Base-by-base conservation (phyloP, 345 rosid genomes). In the Stellera chamaejasme region DNA sequence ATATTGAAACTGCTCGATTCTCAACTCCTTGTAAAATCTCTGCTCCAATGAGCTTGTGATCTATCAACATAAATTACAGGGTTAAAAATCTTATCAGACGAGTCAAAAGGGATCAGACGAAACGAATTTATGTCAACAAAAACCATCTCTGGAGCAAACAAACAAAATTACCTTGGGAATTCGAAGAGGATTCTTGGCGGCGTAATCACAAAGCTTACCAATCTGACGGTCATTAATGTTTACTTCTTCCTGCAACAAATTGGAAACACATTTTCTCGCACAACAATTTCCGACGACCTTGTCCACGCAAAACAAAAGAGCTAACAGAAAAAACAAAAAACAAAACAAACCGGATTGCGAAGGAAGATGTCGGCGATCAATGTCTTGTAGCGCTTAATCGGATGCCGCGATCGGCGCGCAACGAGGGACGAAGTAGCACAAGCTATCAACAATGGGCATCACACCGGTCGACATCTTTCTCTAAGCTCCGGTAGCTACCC, bases 11-110 rank as follows among this genome's bases (percentile, higher is more conserved):
- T 80, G 85, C 69, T 84, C 86, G 51, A 39, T 73, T 71, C 93
- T 81, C 76, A 88, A 52, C 61, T 88, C 89, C 77, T 59, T 88
- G 81, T 82, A 88, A 69, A 80, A 82, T 69, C 79, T 79, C 73
- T 84, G 90, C 75, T 88, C 93, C 62, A 88, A 85, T 67, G 72
- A 74, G 50, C 65, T 69, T 48, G 96, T 74, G 46, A 88, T 88
- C 90, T 88, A 84, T 58, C 45, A 68, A 19, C 11, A 56, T 11
- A 69, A 19, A 53, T 23, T 13, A 62, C 2, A 53, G 25, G 25
- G 23, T 26, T 41, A 45, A 57, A 47, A 45, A 56, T 42, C 36
- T 25, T 12, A 52, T 10, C 11, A 10, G 23, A 13, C 13, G 39
- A 23, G 26, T 27, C 36, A 46, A 10, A 16, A 10, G 47, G 25